These are phyloP conservation scores for Boeremia lycopersici DNA, from an alignment of 2,329 filamentous ascomycete species.

Conservation along the genomic window DNA sequence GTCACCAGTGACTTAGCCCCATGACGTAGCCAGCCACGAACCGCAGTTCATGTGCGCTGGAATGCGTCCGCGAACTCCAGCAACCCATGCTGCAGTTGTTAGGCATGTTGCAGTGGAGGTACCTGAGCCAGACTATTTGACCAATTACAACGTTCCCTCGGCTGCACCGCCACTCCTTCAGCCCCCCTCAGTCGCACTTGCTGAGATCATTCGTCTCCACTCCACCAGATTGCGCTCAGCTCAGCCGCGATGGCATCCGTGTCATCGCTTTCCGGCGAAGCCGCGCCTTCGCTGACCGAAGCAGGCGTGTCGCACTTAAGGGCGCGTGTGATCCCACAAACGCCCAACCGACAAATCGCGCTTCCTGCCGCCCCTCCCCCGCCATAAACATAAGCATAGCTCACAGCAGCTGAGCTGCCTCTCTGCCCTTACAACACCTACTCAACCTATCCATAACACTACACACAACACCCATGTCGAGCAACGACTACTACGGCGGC, in stretches of 20 bases:
- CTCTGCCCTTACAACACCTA: conserved; percentile 6
- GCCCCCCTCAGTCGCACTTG: conserved; percentile 8
- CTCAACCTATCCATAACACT: neutral
- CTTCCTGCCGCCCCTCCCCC: conserved; percentile 26
- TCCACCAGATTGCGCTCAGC: conserved; percentile 16
- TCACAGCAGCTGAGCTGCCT: conserved; percentile 11
- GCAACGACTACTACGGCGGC: conserved; percentile 45
- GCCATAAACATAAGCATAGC: conserved; percentile 23
- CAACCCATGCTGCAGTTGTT: no score
- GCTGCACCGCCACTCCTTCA: conserved; percentile 9
- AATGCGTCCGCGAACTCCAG: no score
- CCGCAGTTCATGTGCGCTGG: neutral
- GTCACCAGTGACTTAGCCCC: conserved; percentile 1
- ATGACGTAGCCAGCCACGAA: conserved; percentile 4
- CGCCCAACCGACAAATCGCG: conserved; percentile 21
- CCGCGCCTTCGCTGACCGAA: conserved; percentile 16
- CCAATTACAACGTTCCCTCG: conserved; percentile 3
- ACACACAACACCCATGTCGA: conserved; percentile 23
- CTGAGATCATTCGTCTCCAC: conserved; percentile 4
- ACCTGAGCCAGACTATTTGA: neutral
- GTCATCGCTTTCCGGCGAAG: conserved; percentile 10
- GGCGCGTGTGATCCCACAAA: conserved; percentile 32
- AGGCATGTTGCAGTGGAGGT: neutral
- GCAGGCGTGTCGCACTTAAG: conserved; percentile 20
- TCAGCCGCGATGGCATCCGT: conserved; percentile 27